Percentiles rank a stretch among this genome's conserved stretches.
These are phyloP conservation scores for Leonotis leonurus DNA, from an alignment of 257 asterid genomes.

Conservation along the genomic window DNA sequence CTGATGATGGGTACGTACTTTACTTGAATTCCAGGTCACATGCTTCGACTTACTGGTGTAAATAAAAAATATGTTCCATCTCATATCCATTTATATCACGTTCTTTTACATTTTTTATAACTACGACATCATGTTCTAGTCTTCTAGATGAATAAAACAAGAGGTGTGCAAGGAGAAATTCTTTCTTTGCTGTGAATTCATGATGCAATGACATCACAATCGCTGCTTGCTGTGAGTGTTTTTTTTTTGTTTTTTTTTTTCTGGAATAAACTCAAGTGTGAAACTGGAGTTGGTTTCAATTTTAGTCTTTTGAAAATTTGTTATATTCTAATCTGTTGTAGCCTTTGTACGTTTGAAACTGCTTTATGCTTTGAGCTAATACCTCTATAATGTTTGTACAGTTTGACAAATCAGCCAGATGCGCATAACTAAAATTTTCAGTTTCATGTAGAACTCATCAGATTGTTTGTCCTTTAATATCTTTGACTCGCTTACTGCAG, in stretches of 20 bases:
- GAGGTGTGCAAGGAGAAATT: background rate
- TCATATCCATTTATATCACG: background rate
- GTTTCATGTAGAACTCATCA: background rate
- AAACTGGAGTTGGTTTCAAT: background rate
- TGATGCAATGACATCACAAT: background rate
- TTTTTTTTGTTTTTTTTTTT: background rate
- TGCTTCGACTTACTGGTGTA: constrained; percentile 5
- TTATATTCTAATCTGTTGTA: background rate
- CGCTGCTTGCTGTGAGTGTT: too few species aligned
- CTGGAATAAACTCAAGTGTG: background rate
- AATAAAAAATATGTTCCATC: constrained; percentile 13
- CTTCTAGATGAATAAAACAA: background rate
- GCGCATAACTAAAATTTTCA: background rate
- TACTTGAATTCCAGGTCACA: constrained; percentile 8
- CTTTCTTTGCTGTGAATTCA: background rate
- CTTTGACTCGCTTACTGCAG: background rate
- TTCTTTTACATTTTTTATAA: constrained; percentile 2
- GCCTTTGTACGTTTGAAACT: background rate
- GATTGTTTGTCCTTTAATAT: background rate
- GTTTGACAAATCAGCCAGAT: background rate
- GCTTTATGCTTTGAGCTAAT: background rate
- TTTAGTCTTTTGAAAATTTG: background rate
- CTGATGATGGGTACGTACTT: constrained; percentile 28
- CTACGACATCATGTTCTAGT: background rate
- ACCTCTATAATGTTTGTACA: background rate